These are phyloP conservation scores for Globisporangium middletonii DNA, from an alignment of 352 stramenopile genomes.

Conservation along the genomic window DNA sequence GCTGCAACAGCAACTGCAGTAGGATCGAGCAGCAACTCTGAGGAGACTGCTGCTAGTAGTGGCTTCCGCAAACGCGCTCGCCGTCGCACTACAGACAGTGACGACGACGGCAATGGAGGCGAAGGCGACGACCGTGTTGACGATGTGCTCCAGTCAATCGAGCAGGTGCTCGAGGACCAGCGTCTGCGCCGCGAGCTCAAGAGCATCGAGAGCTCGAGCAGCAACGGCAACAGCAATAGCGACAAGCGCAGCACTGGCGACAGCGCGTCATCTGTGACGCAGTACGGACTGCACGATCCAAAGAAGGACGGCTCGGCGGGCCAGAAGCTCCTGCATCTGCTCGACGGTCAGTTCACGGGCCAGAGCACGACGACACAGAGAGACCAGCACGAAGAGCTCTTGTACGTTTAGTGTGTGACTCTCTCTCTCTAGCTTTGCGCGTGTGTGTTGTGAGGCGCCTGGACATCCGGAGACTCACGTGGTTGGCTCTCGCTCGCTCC, in stretches of 20 bases:
- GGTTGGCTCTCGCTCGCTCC: too few relatives aligned
- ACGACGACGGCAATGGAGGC: slow-evolving; percentile 13
- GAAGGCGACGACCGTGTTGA: slow-evolving; percentile 15
- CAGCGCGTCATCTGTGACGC: neutral
- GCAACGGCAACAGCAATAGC: neutral
- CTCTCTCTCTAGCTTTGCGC: neutral
- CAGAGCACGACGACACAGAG: slow-evolving; percentile 52
- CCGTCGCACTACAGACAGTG: slow-evolving; percentile 2
- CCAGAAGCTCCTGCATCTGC: slow-evolving; percentile 65
- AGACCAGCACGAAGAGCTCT: slow-evolving; percentile 74
- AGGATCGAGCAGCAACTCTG: neutral
- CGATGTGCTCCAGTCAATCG: slow-evolving; percentile 44
- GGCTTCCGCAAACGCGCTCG: slow-evolving; percentile 34
- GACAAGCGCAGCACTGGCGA: slow-evolving; percentile 6
- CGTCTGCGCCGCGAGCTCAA: slow-evolving; percentile 33
- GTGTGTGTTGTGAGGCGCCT: neutral
- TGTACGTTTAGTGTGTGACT: slow-evolving; percentile 20
- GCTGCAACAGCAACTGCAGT: neutral
- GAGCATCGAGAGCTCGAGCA: slow-evolving; percentile 4
- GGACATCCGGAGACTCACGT: neutral
- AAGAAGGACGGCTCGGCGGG: slow-evolving; percentile 63
- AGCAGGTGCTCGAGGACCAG: slow-evolving; percentile 73
- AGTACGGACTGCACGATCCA: slow-evolving; percentile 69
- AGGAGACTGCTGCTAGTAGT: neutral
- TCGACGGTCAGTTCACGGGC: slow-evolving; percentile 79